These are phyloP conservation scores for Fusarium guadeloupense DNA, from an alignment of 2,329 filamentous ascomycete species.

Conservation along the genomic window DNA sequence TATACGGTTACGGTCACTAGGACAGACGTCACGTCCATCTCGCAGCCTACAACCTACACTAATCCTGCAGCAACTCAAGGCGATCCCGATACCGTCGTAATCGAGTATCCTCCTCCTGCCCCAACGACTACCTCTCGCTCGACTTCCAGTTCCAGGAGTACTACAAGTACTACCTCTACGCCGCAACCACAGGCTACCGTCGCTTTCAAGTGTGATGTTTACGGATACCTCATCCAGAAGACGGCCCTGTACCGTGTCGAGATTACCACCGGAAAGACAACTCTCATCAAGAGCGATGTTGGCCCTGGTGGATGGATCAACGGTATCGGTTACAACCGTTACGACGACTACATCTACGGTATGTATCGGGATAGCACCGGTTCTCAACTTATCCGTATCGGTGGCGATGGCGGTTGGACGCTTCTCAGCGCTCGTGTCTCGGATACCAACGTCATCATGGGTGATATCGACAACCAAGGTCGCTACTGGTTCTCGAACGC, in stretches of 20 bases:
- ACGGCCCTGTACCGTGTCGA: slow-evolving; percentile 30
- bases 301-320: slow-evolving; percentile 38
- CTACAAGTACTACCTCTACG: slow-evolving; percentile 5
- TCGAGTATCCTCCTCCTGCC: slow-evolving; percentile 6
- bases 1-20: background rate
- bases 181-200: slow-evolving; percentile 2
- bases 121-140: background rate
- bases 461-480: slow-evolving; percentile 38
- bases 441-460: slow-evolving; percentile 30
- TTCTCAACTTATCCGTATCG: slow-evolving; percentile 38
- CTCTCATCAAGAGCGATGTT: slow-evolving; percentile 20
- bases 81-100: slow-evolving; percentile 17
- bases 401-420: slow-evolving; percentile 31
- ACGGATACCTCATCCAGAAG: slow-evolving; percentile 34
- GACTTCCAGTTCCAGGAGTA: background rate
- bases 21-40: background rate
- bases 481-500: slow-evolving; percentile 36
- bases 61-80: background rate
- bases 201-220: slow-evolving; percentile 26
- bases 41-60: slow-evolving; percentile 5
- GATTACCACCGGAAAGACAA: slow-evolving; percentile 25
- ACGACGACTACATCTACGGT: slow-evolving; percentile 36
- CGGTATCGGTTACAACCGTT: slow-evolving; percentile 34
- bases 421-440: slow-evolving; percentile 23
- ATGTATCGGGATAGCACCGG: slow-evolving; percentile 18